A percentile compares a stretch with the other conserved stretches of the same genome.
Evolutionary conservation across 78 protist species (phyloP).

Genomic region (Blattamonas nauphoetae): DNA sequence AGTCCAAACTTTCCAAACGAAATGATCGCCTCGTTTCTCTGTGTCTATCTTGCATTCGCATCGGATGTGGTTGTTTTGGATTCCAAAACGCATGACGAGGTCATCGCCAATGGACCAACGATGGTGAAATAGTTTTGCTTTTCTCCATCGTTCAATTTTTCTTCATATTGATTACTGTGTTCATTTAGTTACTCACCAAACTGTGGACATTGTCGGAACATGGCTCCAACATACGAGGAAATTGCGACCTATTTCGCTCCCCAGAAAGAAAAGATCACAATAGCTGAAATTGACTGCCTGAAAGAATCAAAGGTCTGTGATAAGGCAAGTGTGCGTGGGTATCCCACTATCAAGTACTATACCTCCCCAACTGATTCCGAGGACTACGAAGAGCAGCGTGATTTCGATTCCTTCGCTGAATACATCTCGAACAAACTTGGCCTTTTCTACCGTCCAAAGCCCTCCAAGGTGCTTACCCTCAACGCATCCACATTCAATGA

Average conservation of each 20-base stretch:
- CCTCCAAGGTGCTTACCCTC: neutral
- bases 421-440: neutral
- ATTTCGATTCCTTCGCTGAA: neutral
- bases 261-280: neutral
- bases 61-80: too few relatives aligned
- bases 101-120: too few relatives aligned
- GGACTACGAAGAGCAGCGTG: neutral
- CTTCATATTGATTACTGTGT: too few relatives aligned
- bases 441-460: neutral
- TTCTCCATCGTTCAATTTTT: too few relatives aligned
- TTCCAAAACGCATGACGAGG: too few relatives aligned
- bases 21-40: too few relatives aligned
- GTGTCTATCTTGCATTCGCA: too few relatives aligned
- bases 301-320: neutral
- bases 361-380: neutral
- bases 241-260: neutral
- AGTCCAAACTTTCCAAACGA: too few relatives aligned
- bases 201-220: neutral
- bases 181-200: neutral
- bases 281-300: neutral
- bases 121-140: too few relatives aligned
- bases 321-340: neutral
- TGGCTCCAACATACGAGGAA: neutral
- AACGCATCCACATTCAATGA: neutral
- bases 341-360: neutral